Evolutionary conservation across 2,329 filamentous ascomycete species (phyloP), one percentile per base, ranked within the genome.

Genomic region (Calonectria leucothoes): DNA sequence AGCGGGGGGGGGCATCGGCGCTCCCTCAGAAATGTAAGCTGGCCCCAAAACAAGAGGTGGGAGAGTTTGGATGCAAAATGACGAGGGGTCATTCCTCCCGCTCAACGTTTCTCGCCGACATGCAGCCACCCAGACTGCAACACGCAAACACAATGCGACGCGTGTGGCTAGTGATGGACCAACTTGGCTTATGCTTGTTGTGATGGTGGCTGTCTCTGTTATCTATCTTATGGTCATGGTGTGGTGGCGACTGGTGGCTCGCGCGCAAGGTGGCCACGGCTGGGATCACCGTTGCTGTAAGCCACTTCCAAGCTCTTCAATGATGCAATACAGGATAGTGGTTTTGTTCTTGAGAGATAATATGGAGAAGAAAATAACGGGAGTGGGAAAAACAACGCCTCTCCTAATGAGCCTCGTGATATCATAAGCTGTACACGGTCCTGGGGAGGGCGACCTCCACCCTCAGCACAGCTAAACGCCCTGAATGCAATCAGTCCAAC

Each of bases 401-500:
- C 76, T 74, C 77, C 73, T 75, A 74, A 78, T 70, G 71, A 72
- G 48, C 70, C 74, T 78, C 73, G 74, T 79, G 74, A 79, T 77
- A 78, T 78, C 77, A 79, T 80, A 64, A 74, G 64, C 66, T 69
- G 70, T 69, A 67, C 37, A 78, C 66, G 73, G 72, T 76, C 70
- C 69, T 66, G 64, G 51, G 59, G 67, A 73, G 70, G 64, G 31
- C 48, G 35, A 52, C 72, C 74, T 79, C 67, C 72, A 73, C 76
- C 72, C 67, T 70, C 72, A 73, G 71, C 72, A 75, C 71, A 76
- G 75, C 71, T 70, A 78, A 64, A 81, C 78, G 75, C 74, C 80
- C 80, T 74, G 80, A 82, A 81, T 83, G 80, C 81, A 82, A 79
- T 81, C 78, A 82, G 78, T 78, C 74, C 79, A 81, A 82, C 77